phyloP scores from a whole-genome alignment of 176 grass and related monocot species.

The Microstegium vimineum region DNA sequence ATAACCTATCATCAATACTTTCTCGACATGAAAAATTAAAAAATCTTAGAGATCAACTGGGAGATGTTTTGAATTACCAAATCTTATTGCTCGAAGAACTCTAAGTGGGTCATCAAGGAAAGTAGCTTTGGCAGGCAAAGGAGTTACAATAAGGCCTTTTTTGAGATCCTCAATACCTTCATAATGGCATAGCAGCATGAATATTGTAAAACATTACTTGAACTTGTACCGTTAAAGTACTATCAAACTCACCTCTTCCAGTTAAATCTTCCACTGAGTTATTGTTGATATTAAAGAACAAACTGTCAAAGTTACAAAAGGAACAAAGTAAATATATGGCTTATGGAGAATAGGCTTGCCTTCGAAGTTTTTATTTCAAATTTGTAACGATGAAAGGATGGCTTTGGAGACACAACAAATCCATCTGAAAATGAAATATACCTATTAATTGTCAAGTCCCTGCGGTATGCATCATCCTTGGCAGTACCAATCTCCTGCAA shows the following conservation, averaged over 20 bases:
- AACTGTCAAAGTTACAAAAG: conserved; percentile 32
- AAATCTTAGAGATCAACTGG: conserved; percentile 17
- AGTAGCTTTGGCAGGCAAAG: conserved; percentile 83
- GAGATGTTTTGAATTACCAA: conserved; percentile 49
- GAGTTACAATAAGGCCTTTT: conserved; percentile 76
- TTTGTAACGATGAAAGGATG: not conserved
- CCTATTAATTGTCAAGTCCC: conserved; percentile 99
- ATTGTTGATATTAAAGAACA: conserved; percentile 96
- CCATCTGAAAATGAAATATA: conserved; percentile 19
- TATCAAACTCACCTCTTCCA: conserved; percentile 56
- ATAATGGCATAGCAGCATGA: conserved; percentile 26
- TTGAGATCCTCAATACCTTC: conserved; percentile 78
- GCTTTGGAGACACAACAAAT: not conserved
- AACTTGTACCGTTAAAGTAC: conserved; percentile 7
- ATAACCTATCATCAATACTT: conserved; percentile 6
- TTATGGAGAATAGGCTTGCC: not conserved
- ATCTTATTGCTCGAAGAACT: conserved; percentile 98
- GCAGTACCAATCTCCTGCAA: conserved; percentile 86
- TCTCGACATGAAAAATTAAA: not conserved
- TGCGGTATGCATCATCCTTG: conserved; percentile 83
- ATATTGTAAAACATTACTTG: conserved; percentile 2
- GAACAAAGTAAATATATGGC: not conserved
- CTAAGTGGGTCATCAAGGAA: conserved; percentile 95
- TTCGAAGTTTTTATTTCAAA: not conserved
- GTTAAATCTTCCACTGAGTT: conserved; percentile 87